Conservation (phyloP, 2,329 filamentous ascomycete genomes). For the Neofusicoccum ribis region DNA sequence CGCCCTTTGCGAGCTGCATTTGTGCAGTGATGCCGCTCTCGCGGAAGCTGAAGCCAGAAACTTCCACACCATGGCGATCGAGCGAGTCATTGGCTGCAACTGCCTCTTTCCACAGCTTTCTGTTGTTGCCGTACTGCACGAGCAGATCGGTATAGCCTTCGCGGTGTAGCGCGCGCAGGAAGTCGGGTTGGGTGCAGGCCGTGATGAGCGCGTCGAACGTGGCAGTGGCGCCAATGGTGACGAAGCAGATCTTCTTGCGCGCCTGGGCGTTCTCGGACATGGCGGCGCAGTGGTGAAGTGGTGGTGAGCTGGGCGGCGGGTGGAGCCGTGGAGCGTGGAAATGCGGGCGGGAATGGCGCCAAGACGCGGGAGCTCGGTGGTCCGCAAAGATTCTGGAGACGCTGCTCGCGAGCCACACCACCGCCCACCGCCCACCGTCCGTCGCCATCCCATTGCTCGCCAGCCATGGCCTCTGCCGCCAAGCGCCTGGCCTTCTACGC, state of each 20-base stretch:
- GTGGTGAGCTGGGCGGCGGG: background rate
- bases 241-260: constrained; percentile 63
- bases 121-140: constrained; percentile 77
- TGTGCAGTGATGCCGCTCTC: constrained; percentile 57
- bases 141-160: constrained; percentile 69
- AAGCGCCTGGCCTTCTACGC: constrained; percentile 18
- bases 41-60: constrained; percentile 69
- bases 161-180: constrained; percentile 61
- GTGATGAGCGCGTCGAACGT: constrained; percentile 72
- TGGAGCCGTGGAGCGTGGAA: background rate
- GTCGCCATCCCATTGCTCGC: background rate
- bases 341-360: background rate
- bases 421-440: background rate
- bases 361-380: constrained; percentile 12
- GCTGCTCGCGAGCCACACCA: background rate
- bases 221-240: constrained; percentile 91
- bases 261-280: background rate
- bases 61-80: constrained; percentile 30
- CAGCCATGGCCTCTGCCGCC: constrained; percentile 18
- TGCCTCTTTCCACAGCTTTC: constrained; percentile 47
- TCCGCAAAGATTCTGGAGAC: constrained; percentile 19
- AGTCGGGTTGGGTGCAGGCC: constrained; percentile 61
- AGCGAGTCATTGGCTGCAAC: constrained; percentile 6
- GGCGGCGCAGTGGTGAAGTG: background rate
- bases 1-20: constrained; percentile 57